phyloP scores from a whole-genome alignment of 2,329 filamentous ascomycete species.

The Neurospora crassa region DNA sequence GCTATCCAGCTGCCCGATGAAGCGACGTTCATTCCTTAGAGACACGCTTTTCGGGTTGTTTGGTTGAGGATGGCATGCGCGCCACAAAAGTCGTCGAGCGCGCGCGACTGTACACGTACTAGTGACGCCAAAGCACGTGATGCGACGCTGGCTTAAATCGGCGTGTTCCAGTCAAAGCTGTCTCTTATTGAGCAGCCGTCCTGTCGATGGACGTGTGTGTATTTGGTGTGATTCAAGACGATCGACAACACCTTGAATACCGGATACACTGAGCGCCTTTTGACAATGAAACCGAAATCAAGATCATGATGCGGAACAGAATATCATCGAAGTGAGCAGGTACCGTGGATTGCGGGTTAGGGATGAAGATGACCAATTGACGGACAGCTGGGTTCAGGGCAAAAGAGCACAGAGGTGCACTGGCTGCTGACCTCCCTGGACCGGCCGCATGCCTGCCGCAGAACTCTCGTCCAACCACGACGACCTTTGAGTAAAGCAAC shows the following conservation, averaged over 20 bases:
- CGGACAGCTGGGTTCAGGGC: background rate
- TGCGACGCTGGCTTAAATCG: background rate
- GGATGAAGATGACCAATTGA: background rate
- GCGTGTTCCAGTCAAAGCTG: background rate
- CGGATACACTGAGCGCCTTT: background rate
- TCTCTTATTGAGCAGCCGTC: background rate
- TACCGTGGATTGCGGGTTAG: background rate
- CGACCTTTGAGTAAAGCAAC: background rate
- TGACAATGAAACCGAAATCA: background rate
- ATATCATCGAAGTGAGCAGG: background rate
- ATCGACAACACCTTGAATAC: background rate
- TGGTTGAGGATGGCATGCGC: background rate
- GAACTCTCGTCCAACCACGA: background rate
- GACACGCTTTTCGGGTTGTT: background rate
- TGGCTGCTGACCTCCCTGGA: background rate
- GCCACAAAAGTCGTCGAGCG: background rate
- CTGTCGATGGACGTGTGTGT: background rate
- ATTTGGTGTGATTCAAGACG: background rate
- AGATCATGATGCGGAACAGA: background rate
- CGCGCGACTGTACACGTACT: background rate
- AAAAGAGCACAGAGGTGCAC: background rate
- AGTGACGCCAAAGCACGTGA: background rate
- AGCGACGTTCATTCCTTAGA: background rate
- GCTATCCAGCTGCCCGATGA: background rate
- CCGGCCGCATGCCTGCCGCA: background rate